Percentiles rank a stretch among this genome's conserved stretches.
Conservation (phyloP, 192 early-diverging fungal species). For the Gigaspora rosea region DNA sequence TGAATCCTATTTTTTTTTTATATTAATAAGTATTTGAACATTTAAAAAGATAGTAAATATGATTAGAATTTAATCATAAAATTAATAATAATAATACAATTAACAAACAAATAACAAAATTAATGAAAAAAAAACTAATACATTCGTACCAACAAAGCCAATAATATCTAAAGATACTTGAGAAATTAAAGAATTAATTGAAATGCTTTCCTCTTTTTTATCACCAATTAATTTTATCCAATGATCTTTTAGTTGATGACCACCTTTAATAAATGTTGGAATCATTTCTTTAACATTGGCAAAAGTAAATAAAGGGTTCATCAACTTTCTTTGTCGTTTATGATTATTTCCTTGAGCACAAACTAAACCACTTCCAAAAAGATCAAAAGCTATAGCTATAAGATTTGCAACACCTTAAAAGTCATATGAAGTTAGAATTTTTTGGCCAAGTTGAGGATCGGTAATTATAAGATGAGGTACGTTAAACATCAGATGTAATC, state of each 20-base stretch:
- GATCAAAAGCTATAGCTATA: constrained; percentile 24
- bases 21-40: not conserved
- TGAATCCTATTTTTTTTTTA: constrained; percentile 39
- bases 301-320: constrained; percentile 56
- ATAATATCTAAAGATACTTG: constrained; percentile 51
- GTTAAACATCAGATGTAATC: too few relatives aligned
- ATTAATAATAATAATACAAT: not conserved
- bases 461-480: constrained; percentile 30
- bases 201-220: constrained; percentile 36
- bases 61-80: not conserved
- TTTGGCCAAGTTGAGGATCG: constrained; percentile 48
- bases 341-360: constrained; percentile 56
- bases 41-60: not conserved
- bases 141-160: constrained; percentile 37
- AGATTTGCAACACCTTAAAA: constrained; percentile 39
- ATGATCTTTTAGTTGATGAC: constrained; percentile 34
- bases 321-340: constrained; percentile 54
- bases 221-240: constrained; percentile 41
- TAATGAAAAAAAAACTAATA: too few relatives aligned
- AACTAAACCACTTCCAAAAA: constrained; percentile 53
- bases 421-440: constrained; percentile 49
- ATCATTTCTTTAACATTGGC: constrained; percentile 41
- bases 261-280: constrained; percentile 37
- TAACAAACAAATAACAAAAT: too few relatives aligned
- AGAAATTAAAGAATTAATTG: constrained; percentile 43